Evolutionary conservation across 1,139 yeast species (phyloP).

Genomic region (Kazachstania sp.): DNA sequence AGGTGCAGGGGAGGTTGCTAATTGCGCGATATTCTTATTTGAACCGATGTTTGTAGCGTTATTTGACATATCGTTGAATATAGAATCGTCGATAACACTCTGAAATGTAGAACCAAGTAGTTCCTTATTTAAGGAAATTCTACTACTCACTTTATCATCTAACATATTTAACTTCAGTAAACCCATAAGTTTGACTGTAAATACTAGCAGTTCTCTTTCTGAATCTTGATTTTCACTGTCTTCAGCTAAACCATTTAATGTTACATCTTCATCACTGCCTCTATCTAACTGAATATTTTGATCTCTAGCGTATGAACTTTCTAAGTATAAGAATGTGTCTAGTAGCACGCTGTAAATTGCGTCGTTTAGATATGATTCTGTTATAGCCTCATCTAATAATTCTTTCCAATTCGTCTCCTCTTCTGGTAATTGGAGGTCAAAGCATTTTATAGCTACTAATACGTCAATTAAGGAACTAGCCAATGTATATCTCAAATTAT

Average conservation of each 20-base stretch:
- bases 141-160: conserved; percentile 27
- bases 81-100: conserved; percentile 26
- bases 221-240: conserved; percentile 25
- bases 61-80: conserved; percentile 14
- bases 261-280: conserved; percentile 50
- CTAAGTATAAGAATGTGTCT: conserved; percentile 31
- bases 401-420: conserved; percentile 18
- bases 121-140: conserved; percentile 43
- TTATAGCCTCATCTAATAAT: conserved; percentile 14
- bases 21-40: not conserved
- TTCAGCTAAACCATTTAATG: conserved; percentile 34
- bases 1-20: not conserved
- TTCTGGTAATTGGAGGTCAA: conserved; percentile 25
- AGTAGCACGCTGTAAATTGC: conserved; percentile 21
- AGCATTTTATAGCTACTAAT: conserved; percentile 28
- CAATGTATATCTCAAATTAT: conserved; percentile 15
- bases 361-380: conserved; percentile 11
- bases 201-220: conserved; percentile 41
- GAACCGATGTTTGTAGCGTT: not conserved
- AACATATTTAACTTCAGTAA: conserved; percentile 38
- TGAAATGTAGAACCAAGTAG: conserved; percentile 38
- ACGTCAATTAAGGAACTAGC: conserved; percentile 24
- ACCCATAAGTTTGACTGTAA: conserved; percentile 42
- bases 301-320: conserved; percentile 26
- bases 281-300: conserved; percentile 41